Conservation (phyloP, 179 eudicot genomes). For the Silene vulgaris region DNA sequence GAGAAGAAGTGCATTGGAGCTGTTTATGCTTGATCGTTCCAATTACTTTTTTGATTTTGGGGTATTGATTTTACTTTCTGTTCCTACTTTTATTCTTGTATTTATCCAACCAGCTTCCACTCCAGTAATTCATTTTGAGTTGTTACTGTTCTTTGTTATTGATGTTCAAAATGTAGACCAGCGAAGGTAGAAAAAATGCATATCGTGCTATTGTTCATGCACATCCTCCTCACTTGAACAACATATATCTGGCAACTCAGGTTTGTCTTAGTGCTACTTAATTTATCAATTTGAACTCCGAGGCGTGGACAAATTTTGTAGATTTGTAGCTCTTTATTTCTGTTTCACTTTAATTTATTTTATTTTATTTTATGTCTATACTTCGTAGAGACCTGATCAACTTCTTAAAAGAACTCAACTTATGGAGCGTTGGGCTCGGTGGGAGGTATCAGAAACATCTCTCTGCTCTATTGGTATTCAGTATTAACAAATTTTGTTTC, state of each 20-base stretch:
- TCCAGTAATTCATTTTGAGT: constrained; percentile 12
- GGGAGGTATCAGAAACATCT: constrained; percentile 65
- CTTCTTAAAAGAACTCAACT: constrained; percentile 91
- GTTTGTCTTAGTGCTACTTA: constrained; percentile 31
- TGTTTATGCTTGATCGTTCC: constrained; percentile 94
- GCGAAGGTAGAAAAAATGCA: constrained; percentile 78
- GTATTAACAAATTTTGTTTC: constrained; percentile 3
- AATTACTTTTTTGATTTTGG: constrained; percentile 95
- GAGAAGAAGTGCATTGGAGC: constrained; percentile 93
- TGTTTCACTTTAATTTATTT: neutral
- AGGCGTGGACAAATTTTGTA: neutral
- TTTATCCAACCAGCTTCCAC: constrained; percentile 8
- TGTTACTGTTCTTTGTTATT: constrained; percentile 18
- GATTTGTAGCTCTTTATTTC: neutral
- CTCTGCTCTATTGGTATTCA: neutral
- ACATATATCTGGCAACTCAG: constrained; percentile 95
- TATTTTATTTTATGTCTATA: neutral
- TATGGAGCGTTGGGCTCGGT: constrained; percentile 99
- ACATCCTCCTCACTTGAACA: constrained; percentile 87
- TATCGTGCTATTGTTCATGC: constrained; percentile 94
- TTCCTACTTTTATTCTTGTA: neutral
- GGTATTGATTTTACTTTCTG: constrained; percentile 37
- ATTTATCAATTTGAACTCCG: neutral
- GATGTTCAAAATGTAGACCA: constrained; percentile 42
- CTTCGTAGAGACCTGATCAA: constrained; percentile 79